Evolutionary conservation across 192 early-diverging fungal genomes (phyloP).

Genomic region (Backusella tuberculispora): DNA sequence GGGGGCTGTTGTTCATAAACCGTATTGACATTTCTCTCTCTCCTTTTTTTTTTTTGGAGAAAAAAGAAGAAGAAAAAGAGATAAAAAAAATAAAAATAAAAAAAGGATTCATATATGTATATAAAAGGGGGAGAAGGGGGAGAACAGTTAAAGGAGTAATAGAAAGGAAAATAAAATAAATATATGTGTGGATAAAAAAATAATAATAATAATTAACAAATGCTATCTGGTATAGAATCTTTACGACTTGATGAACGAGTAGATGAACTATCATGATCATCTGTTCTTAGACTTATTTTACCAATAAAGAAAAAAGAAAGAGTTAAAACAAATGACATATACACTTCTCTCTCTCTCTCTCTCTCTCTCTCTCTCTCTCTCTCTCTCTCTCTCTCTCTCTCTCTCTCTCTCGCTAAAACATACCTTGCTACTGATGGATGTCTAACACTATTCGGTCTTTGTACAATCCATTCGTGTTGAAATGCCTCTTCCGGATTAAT

Average conservation of each 20-base stretch:
- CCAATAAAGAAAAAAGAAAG: neutral
- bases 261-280: slow-evolving; percentile 8
- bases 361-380: no score
- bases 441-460: slow-evolving; percentile 3
- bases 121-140: no score
- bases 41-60: no score
- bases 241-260: slow-evolving; percentile 15
- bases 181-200: neutral
- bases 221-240: slow-evolving; percentile 5
- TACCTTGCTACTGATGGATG: slow-evolving; percentile 13
- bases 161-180: neutral
- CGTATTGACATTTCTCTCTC: no score
- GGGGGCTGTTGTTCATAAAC: no score
- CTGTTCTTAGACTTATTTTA: slow-evolving; percentile 7
- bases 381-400: no score
- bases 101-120: no score
- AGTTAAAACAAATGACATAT: neutral
- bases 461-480: slow-evolving; percentile 78
- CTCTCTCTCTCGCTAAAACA: no score
- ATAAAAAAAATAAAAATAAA: no score
- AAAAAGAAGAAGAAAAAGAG: no score
- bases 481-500: slow-evolving; percentile 87
- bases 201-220: neutral
- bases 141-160: no score
- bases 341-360: no score